phyloP scores from a whole-genome alignment of 73 alveolate species.

The Paramecium biaurelia region DNA sequence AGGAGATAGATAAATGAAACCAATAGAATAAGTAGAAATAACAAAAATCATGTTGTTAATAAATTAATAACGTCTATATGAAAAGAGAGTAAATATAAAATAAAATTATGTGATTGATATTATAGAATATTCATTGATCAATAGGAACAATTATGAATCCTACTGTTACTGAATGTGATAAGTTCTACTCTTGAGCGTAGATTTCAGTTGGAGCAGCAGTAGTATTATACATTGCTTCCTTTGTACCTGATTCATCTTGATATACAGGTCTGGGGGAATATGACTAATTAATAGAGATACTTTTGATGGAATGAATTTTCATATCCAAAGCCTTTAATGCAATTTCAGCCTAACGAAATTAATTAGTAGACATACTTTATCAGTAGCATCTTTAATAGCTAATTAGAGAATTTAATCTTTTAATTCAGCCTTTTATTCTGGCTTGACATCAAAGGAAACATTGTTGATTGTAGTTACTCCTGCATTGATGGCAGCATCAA shows the following conservation, averaged over 20 bases:
- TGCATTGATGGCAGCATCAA: conserved; percentile 14
- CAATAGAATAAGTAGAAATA: no score
- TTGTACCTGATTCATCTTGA: not conserved
- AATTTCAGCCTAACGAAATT: not conserved
- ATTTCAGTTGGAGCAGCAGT: conserved; percentile 26
- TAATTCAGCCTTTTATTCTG: not conserved
- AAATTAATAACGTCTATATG: no score
- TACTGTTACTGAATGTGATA: not conserved
- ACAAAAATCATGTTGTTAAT: no score
- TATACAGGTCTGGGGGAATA: not conserved
- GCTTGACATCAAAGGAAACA: conserved; percentile 15
- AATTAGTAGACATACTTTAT: not conserved
- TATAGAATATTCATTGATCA: not conserved
- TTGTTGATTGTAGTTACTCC: not conserved
- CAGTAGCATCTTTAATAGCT: not conserved
- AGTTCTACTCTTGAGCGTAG: conserved; percentile 3
- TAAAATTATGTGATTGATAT: not conserved
- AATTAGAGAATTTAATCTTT: not conserved
- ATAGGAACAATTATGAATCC: conserved; percentile 16
- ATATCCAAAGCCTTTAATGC: not conserved
- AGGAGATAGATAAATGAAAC: no score
- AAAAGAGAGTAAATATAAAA: not conserved
- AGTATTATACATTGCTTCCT: not conserved
- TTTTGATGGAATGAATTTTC: conserved; percentile 10
- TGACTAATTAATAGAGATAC: not conserved